These are phyloP conservation scores for Vicia faba DNA, from an alignment of 306 rosid species.

Conservation along the genomic window DNA sequence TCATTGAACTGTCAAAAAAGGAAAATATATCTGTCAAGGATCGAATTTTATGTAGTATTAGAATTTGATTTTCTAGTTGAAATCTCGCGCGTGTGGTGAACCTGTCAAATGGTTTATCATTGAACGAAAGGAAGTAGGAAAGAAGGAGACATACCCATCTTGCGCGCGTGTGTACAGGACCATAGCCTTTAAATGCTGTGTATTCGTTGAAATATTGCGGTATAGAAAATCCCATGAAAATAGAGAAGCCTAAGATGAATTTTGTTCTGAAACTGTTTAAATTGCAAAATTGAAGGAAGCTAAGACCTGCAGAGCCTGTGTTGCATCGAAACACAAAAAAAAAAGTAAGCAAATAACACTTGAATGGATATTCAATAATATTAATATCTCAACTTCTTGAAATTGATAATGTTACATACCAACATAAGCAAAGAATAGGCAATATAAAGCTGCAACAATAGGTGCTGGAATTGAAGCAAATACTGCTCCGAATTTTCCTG, in stretches of 20 bases:
- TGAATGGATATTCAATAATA: background rate
- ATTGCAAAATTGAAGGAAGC: constrained; percentile 90
- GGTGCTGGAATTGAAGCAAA: constrained; percentile 97
- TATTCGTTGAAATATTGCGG: constrained; percentile 97
- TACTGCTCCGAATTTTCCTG: constrained; percentile 95
- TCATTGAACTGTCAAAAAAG: constrained; percentile 73
- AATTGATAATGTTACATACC: constrained; percentile 58
- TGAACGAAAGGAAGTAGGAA: background rate
- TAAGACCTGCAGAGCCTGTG: constrained; percentile 89
- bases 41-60: background rate
- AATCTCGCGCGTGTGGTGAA: no score
- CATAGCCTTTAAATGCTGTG: constrained; percentile 73
- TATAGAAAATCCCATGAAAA: constrained; percentile 86
- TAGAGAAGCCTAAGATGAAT: constrained; percentile 82
- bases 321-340: constrained; percentile 17
- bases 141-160: constrained; percentile 70
- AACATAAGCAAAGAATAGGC: constrained; percentile 95
- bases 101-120: no score
- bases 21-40: background rate
- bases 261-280: constrained; percentile 83
- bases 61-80: no score
- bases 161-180: constrained; percentile 85
- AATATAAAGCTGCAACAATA: constrained; percentile 81
- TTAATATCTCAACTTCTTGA: background rate
- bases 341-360: constrained; percentile 4